Conservation (phyloP, 345 rosid species). For the Hirschfeldia incana region DNA sequence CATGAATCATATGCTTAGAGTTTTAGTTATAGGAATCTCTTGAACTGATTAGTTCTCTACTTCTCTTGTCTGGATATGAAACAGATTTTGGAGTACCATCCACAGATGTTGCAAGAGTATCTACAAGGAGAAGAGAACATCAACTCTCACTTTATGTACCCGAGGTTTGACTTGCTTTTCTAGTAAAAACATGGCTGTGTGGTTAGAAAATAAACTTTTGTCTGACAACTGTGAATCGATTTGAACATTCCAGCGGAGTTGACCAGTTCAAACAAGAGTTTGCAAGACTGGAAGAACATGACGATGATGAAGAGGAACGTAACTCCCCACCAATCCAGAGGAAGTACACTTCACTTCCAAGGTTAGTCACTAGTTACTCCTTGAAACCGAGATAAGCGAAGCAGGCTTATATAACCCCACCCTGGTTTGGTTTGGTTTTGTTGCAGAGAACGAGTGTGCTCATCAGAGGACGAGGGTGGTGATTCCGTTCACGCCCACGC, state of each 20-base stretch:
- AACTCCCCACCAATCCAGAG: conserved; percentile 57
- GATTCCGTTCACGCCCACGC: conserved; percentile 56
- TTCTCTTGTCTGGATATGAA: conserved; percentile 13
- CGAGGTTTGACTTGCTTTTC: conserved; percentile 53
- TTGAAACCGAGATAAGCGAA: conserved; percentile 11
- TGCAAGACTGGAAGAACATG: conserved; percentile 75
- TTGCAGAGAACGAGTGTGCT: conserved; percentile 71
- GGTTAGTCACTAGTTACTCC: conserved; percentile 41
- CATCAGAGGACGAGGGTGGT: conserved; percentile 46
- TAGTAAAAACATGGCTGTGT: not conserved
- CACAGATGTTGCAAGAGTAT: conserved; percentile 71
- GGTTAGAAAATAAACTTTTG: not conserved
- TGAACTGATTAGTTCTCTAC: conserved; percentile 15
- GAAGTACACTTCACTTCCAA: conserved; percentile 84
- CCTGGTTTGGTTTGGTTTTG: not conserved
- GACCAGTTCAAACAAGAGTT: conserved; percentile 84
- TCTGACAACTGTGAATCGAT: not conserved
- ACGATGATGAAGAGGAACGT: conserved; percentile 51
- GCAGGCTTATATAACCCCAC: not conserved
- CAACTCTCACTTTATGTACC: conserved; percentile 75
- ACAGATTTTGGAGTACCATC: conserved; percentile 94
- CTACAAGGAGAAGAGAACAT: conserved; percentile 72
- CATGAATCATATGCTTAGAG: not conserved
- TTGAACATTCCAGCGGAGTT: conserved; percentile 55
- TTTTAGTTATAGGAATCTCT: not conserved